Evolutionary conservation across 2,329 filamentous ascomycete genomes (phyloP).

Genomic region (Dothistroma septosporum): DNA sequence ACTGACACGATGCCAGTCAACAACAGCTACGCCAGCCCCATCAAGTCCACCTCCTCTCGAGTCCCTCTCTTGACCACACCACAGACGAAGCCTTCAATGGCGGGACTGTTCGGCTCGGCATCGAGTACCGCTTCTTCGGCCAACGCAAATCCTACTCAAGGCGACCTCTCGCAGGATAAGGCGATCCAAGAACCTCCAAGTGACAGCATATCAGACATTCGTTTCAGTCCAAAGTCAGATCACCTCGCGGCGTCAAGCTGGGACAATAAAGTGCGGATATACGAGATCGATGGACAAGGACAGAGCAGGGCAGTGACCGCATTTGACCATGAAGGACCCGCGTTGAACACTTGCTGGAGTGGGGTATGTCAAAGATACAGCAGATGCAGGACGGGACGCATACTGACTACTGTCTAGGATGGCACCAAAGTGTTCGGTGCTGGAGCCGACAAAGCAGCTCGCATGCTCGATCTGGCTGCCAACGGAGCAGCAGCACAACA

Average conservation of each 20-base stretch:
- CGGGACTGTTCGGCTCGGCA: slow-evolving; percentile 47
- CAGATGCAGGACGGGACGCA: no score
- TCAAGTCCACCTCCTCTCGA: neutral
- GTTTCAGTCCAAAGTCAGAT: slow-evolving; percentile 73
- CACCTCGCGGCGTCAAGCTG: slow-evolving; percentile 88
- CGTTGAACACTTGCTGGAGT: slow-evolving; percentile 81
- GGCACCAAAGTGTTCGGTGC: slow-evolving; percentile 82
- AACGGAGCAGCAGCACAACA: slow-evolving; percentile 48
- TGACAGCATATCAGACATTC: slow-evolving; percentile 83
- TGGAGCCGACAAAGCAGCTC: slow-evolving; percentile 86
- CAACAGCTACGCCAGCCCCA: slow-evolving; percentile 4
- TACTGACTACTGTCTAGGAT: slow-evolving; percentile 57
- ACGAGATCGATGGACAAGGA: slow-evolving; percentile 76
- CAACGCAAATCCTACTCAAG: slow-evolving; percentile 66
- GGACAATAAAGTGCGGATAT: slow-evolving; percentile 98
- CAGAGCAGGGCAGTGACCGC: slow-evolving; percentile 78
- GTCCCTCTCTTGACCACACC: neutral
- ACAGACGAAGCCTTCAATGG: slow-evolving; percentile 6
- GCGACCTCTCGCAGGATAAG: slow-evolving; percentile 87
- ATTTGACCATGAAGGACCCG: slow-evolving; percentile 81
- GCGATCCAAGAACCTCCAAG: slow-evolving; percentile 72
- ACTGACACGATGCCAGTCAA: slow-evolving; percentile 34
- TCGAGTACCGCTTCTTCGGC: slow-evolving; percentile 50
- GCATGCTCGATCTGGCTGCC: slow-evolving; percentile 75
- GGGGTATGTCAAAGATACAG: slow-evolving; percentile 56